These are phyloP conservation scores for Gnaphalium uliginosum DNA, from an alignment of 129 eudicot species.

Conservation along the genomic window DNA sequence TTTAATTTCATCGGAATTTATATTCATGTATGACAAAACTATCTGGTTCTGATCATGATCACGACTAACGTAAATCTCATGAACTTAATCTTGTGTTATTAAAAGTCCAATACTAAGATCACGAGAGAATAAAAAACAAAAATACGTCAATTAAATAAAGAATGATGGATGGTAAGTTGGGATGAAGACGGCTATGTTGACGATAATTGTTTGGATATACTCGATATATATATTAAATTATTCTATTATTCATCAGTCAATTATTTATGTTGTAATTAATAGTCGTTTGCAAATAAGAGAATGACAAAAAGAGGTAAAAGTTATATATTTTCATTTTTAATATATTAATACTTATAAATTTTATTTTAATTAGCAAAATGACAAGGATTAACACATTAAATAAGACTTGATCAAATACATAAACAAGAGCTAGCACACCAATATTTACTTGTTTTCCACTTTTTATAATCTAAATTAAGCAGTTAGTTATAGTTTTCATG, in stretches of 20 bases:
- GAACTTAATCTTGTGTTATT: not conserved
- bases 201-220: not conserved
- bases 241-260: not conserved
- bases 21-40: not conserved
- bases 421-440: not conserved
- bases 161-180: conserved; percentile 7
- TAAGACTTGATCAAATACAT: not conserved
- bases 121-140: not conserved
- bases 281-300: conserved; percentile 1
- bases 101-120: not conserved
- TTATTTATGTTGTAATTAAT: not conserved
- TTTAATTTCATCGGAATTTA: too few relatives aligned
- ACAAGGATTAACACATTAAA: not conserved
- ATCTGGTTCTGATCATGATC: not conserved
- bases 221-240: too few relatives aligned
- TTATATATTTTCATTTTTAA: not conserved
- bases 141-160: not conserved
- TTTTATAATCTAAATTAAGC: not conserved
- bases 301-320: not conserved
- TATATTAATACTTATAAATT: not conserved
- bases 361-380: not conserved
- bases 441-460: not conserved
- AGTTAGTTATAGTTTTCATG: too few relatives aligned
- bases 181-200: conserved; percentile 19
- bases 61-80: too few relatives aligned